Conservation (phyloP, 2,329 filamentous ascomycete genomes). For the Elsinoe batatas region DNA sequence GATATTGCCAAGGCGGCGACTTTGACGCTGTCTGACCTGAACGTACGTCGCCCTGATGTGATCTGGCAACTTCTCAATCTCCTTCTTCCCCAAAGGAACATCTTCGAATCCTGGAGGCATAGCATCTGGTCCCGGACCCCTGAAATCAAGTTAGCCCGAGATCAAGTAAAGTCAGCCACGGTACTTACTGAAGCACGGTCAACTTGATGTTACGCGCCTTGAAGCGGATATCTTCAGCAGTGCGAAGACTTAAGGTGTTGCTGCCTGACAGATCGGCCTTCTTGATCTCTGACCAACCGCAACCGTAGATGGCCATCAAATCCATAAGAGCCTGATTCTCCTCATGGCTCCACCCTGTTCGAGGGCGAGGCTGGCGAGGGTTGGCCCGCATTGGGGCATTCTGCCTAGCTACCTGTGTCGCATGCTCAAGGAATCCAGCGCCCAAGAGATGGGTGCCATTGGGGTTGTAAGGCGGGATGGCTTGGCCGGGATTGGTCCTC, state of each 20-base stretch:
- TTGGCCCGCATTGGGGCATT: conserved; percentile 32
- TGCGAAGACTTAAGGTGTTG: conserved; percentile 29
- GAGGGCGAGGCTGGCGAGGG: conserved; percentile 15
- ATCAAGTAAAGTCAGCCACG: not conserved
- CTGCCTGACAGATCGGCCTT: conserved; percentile 23
- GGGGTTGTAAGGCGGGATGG: conserved; percentile 19
- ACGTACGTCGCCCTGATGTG: not conserved
- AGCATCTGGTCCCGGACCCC: conserved; percentile 4
- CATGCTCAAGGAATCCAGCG: conserved; percentile 17
- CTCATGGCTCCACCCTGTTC: conserved; percentile 27
- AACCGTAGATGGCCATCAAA: conserved; percentile 39
- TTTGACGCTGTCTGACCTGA: conserved; percentile 13
- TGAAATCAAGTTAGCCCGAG: not conserved
- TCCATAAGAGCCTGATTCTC: conserved; percentile 37
- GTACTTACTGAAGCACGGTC: conserved; percentile 34
- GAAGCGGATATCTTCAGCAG: conserved; percentile 39
- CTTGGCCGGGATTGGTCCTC: conserved; percentile 25
- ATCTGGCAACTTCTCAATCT: conserved; percentile 24
- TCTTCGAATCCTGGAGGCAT: conserved; percentile 37
- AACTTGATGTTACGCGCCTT: conserved; percentile 45
- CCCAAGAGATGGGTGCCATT: not conserved
- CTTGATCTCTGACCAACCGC: conserved; percentile 39
- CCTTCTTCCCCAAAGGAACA: conserved; percentile 34
- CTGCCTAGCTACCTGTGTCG: conserved; percentile 18
- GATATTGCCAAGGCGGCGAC: not conserved